Evolutionary conservation across 768 basidiomycete genomes (phyloP).

Genomic region (Peribolospora kevripleyi): DNA sequence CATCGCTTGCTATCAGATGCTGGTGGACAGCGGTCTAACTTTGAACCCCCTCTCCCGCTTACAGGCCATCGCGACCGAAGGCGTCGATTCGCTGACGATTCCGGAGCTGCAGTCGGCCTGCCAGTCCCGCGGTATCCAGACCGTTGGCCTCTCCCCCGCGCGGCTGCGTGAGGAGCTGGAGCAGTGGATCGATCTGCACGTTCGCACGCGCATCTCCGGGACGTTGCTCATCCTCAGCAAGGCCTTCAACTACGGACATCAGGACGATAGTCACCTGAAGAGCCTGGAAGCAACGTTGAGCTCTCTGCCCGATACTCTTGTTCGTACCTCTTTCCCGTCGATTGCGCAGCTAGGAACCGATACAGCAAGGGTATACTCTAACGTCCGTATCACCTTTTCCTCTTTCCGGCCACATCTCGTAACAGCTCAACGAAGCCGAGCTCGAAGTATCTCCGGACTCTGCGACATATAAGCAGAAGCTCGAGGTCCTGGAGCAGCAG

Average conservation of each 20-base stretch:
- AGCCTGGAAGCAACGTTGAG: slow-evolving; percentile 74
- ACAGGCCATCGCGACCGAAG: slow-evolving; percentile 68
- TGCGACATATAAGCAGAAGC: slow-evolving; percentile 89
- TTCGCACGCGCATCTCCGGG: slow-evolving; percentile 69
- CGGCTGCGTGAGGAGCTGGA: slow-evolving; percentile 66
- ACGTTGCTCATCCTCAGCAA: slow-evolving; percentile 80
- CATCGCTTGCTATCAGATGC: not conserved
- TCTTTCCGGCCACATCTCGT: not conserved
- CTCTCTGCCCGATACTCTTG: slow-evolving; percentile 80
- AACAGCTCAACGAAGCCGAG: slow-evolving; percentile 83
- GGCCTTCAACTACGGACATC: slow-evolving; percentile 78
- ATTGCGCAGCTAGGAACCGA: slow-evolving; percentile 3
- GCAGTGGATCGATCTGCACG: slow-evolving; percentile 78
- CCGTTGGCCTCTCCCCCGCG: slow-evolving; percentile 62
- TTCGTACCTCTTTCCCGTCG: slow-evolving; percentile 22
- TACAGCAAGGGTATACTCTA: slow-evolving; percentile 1
- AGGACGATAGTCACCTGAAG: slow-evolving; percentile 58
- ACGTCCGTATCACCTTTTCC: not conserved
- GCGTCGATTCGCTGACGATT: slow-evolving; percentile 69
- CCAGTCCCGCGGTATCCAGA: slow-evolving; percentile 80
- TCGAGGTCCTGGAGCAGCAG: slow-evolving; percentile 92
- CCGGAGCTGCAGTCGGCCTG: slow-evolving; percentile 79
- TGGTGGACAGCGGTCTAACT: not conserved
- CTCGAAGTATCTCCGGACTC: slow-evolving; percentile 82
- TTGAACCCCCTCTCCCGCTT: not conserved